Evolutionary conservation across 2,329 filamentous ascomycete genomes (phyloP).

Genomic region (Fusarium sp.): DNA sequence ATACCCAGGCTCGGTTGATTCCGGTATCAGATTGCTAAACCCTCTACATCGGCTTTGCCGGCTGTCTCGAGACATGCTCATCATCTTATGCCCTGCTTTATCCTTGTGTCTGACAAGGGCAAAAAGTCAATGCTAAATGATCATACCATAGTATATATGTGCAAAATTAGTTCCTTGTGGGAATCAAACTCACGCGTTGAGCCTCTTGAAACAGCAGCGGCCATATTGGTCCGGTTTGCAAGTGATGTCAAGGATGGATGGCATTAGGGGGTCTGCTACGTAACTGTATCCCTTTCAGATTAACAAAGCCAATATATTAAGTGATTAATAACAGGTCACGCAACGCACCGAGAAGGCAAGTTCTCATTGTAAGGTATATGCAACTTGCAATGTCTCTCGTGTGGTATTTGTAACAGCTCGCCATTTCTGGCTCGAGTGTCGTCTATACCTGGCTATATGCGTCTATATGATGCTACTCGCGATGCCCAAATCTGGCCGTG

Average conservation of each 20-base stretch:
- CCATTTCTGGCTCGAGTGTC: no score
- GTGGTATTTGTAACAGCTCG: not conserved
- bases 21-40: constrained; percentile 26
- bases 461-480: not conserved
- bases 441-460: not conserved
- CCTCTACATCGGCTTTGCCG: constrained; percentile 12
- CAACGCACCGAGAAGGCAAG: not conserved
- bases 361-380: not conserved
- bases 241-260: not conserved
- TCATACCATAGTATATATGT: not conserved
- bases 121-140: not conserved
- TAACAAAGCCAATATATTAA: not conserved
- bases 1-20: constrained; percentile 31
- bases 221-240: not conserved
- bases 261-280: not conserved
- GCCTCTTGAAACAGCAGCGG: not conserved
- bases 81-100: constrained; percentile 15
- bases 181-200: not conserved
- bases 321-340: not conserved
- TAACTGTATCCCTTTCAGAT: not conserved
- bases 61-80: constrained; percentile 14
- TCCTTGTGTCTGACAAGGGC: constrained; percentile 18
- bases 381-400: not conserved
- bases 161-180: not conserved
- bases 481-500: not conserved